phyloP scores from a whole-genome alignment of 345 rosid species.

The Salix viminalis region DNA sequence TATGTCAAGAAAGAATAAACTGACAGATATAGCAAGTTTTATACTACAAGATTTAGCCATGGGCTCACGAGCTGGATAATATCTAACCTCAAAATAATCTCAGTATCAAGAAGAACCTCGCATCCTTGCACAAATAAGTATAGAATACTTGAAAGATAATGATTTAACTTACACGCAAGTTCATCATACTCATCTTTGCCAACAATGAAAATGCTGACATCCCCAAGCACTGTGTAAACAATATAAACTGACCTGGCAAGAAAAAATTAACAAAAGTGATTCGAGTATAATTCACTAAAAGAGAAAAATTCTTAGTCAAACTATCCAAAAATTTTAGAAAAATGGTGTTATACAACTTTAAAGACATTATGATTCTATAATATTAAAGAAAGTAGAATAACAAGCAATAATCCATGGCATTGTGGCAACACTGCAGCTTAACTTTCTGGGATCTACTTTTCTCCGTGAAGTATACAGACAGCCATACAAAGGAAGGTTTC shows the following conservation, averaged over 20 bases:
- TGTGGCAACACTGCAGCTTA: neutral
- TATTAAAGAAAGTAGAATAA: neutral
- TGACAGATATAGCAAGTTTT: neutral
- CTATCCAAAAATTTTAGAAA: neutral
- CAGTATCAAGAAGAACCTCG: neutral
- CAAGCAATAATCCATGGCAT: neutral
- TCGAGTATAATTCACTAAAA: neutral
- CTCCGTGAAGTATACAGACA: neutral
- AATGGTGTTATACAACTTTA: neutral
- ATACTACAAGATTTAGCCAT: neutral
- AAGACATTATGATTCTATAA: neutral
- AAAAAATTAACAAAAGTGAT: neutral
- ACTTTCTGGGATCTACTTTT: neutral
- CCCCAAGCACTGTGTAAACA: conserved; percentile 86
- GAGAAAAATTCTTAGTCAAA: neutral
- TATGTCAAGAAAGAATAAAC: neutral
- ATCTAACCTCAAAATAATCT: conserved; percentile 1
- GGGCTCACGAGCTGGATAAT: conserved; percentile 1
- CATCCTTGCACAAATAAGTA: conserved; percentile 8
- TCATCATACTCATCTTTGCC: conserved; percentile 99
- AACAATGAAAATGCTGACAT: conserved; percentile 80
- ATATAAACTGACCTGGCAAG: conserved; percentile 80
- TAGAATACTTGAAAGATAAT: neutral
- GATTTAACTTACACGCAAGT: conserved; percentile 74
- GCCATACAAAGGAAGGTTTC: neutral